Evolutionary conservation across 2,329 filamentous ascomycete genomes (phyloP), one percentile per base, ranked within the genome.

Genomic region (Dactylellina cionopaga): DNA sequence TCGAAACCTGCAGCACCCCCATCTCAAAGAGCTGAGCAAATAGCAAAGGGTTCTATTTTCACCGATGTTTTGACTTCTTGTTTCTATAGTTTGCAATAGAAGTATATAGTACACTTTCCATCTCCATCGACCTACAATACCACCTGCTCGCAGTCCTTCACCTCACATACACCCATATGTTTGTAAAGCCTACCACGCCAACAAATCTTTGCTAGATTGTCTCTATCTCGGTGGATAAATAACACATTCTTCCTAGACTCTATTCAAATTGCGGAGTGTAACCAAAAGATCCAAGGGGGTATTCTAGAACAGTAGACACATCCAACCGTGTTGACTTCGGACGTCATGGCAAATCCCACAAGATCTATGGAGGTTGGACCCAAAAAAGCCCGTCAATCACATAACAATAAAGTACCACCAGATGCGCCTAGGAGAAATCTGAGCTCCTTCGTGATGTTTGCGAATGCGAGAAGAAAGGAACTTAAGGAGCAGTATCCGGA

Each of bases 381-480:
- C 3, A 68, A 74, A 29, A 74, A 74, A 33, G 29, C 31, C 19
- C 60, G 69, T 11, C 58, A 65, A 35, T 46, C 69, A 19, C 69
- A 74, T 59, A 66, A 74, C 55, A 74, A 74, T 33, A 74, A 74
- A 25, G 69, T 74, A 10, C 62, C 69, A n/a, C 69, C 69, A 15
- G 55, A 66, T 55, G 69, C 69, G 41, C 69, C 69, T 62, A 56
- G 56, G 62, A 62, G 69, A 56, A 74, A 74, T 13, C 55, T 74
- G 1, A 74, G 69, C 19, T 74, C 69, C 6, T 74, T 74, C n/a
- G 69, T 74, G 13, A 68, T 74, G 31, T 74, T 74, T 39, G 62
- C 62, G n/a, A 74, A 74, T 51, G 41, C 41, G 6, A 44, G 62
- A 33, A 19, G 62, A 17, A 62, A 58, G 24, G 69, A 74, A 39